Base-by-base conservation (phyloP, 1,139 yeast genomes). In the Scheffersomyces illinoinensis region DNA sequence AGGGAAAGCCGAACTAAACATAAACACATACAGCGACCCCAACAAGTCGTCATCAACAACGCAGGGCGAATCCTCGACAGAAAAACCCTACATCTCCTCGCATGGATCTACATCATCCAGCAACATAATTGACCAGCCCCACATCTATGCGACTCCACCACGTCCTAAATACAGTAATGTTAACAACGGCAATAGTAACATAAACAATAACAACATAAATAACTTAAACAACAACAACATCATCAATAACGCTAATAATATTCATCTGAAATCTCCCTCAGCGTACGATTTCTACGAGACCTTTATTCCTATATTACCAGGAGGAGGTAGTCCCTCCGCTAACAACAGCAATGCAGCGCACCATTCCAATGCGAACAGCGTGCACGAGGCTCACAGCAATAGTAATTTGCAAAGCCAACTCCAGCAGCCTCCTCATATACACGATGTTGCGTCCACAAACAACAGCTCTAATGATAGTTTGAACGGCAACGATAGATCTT, bases 261-360 rank as follows among this genome's bases (percentile, higher is more conserved):
- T 33, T 23, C 67, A 63, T 53, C 61, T 69, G 24, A 68, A 66
- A 50, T 64, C 71, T 10, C 69, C 73, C 20, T 72, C 79, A 17
- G 68, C 79, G 20, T 79, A 78, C 65, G 83, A 78, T 59, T 79
- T 80, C 62, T 81, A 80, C 66, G 83, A 81, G 56, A 62, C 78
- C 3, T 74, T 81, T 59, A 79, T 81, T 56, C 84, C 84, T 5
- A 75, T 79, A 10, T 61, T 79, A 53, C 76, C 76, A 21, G 26
- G 24, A 17, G 24, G 24, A 5, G 51, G 51, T 12, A 20, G 26
- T 48, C 51, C 51, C 8, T 20, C 21, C n/a, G n/a, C 24, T 48
- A 48, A 48, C 51, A 48, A 24, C 7, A 26, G 50, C 7, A 47
- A 47, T 10, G 4, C 26, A 14, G 24, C 51, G 5, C 7, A 19